phyloP scores from a whole-genome alignment of 768 basidiomycete species.

The Pulveroboletus sp. region DNA sequence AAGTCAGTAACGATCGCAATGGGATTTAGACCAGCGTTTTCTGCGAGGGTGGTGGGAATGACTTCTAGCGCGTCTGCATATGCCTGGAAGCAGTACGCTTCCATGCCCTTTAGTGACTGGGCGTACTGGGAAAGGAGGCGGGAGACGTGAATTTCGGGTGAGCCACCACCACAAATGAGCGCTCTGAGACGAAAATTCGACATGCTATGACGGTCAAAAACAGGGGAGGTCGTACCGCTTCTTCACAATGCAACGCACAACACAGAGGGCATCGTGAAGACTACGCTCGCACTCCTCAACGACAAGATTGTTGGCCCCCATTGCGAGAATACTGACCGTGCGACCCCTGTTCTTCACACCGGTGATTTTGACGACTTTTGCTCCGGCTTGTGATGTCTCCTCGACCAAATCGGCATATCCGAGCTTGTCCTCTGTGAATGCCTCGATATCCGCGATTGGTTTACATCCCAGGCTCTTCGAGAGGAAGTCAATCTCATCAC shows the following conservation, averaged over 20 bases:
- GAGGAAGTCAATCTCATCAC: slow-evolving; percentile 97
- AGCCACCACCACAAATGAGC: slow-evolving; percentile 92
- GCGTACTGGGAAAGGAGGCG: slow-evolving; percentile 85
- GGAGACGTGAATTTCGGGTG: slow-evolving; percentile 97
- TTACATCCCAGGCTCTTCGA: slow-evolving; percentile 93
- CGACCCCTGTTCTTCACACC: slow-evolving; percentile 93
- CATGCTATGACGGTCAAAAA: not conserved
- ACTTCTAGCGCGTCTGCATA: slow-evolving; percentile 98
- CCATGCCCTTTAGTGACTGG: slow-evolving; percentile 94
- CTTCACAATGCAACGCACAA: slow-evolving; percentile 96
- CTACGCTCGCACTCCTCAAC: slow-evolving; percentile 97
- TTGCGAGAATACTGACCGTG: slow-evolving; percentile 93
- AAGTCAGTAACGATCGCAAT: slow-evolving; percentile 98
- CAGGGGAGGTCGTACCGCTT: slow-evolving; percentile 63
- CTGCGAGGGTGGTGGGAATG: slow-evolving; percentile 94
- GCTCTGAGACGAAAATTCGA: slow-evolving; percentile 46
- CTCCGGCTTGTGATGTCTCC: slow-evolving; percentile 74
- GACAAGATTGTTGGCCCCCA: slow-evolving; percentile 88
- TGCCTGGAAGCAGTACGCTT: slow-evolving; percentile 98
- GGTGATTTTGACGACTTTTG: slow-evolving; percentile 90
- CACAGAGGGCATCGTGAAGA: slow-evolving; percentile 98
- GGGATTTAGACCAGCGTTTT: slow-evolving; percentile 97
- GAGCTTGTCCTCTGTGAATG: slow-evolving; percentile 96
- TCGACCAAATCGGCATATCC: slow-evolving; percentile 96
- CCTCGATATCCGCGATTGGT: slow-evolving; percentile 95